Conservation (phyloP, 176 grass and related monocot species). For the Phyllostachys edulis region DNA sequence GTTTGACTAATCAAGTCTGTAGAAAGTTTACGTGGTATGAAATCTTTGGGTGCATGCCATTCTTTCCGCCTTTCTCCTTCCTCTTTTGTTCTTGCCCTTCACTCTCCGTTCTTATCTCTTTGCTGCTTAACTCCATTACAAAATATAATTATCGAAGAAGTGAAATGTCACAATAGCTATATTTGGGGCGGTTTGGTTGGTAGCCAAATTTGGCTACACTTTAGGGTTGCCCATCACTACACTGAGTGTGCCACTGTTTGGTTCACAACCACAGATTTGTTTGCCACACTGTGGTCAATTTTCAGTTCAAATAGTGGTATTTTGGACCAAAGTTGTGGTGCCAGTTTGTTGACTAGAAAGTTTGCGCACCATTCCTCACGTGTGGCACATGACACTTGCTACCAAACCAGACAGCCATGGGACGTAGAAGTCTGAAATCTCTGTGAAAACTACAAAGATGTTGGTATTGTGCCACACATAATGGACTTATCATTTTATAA, state of each 20-base stretch:
- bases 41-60: background rate
- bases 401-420: background rate
- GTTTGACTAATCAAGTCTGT: background rate
- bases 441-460: background rate
- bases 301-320: background rate
- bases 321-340: background rate
- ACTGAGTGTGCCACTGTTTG: background rate
- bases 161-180: background rate
- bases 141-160: slow-evolving; percentile 8
- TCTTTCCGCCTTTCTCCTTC: background rate
- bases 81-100: background rate
- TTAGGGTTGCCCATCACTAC: background rate
- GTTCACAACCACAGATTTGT: background rate
- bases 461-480: background rate
- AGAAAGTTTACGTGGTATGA: slow-evolving; percentile 9
- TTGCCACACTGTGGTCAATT: background rate
- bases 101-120: background rate
- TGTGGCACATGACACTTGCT: background rate
- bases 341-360: background rate
- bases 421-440: background rate
- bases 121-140: background rate
- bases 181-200: background rate
- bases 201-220: slow-evolving; percentile 20
- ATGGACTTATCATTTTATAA: background rate
- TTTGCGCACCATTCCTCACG: background rate